Evolutionary conservation across 2,329 filamentous ascomycete genomes (phyloP), one percentile per base, ranked within the genome.

Genomic region (Ceratocystis destructans): DNA sequence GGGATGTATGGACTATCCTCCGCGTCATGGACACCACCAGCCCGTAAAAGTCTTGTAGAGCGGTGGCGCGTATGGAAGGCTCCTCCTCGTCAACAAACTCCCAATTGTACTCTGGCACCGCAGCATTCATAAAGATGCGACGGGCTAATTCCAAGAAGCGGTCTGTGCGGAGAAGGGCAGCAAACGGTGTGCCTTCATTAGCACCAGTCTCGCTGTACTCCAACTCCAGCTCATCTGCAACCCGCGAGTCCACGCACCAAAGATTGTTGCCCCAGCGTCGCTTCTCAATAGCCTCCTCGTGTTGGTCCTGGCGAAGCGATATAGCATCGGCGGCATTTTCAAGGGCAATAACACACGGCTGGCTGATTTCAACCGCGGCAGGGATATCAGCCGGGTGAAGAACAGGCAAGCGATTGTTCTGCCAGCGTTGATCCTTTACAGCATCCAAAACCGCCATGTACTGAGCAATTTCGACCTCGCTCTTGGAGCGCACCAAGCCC

Each of bases 61-160:
- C 85, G 1, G 89, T 91, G 5, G 85, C 82, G 70, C 87, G 85
- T 25, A 96, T 83, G 0, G 87, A 84, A 0, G 91, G 91, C 2
- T 78, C 78, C 2, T 78, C 25, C 66, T 83, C 79, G 22, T 81
- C 79, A 6, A 88, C 71, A 48, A 77, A 79, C 44, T 77, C 78
- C 89, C 89, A 95, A 72, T 89, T 91, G 66, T 83, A 80, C 65
- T 84, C 82, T 12, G 79, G 76, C 53, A 82, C 77, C 1, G 77
- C 73, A 12, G 80, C 80, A 68, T 92, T 93, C 89, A 95, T 93
- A 73, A 93, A 94, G 1, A 92, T 71, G 1, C 78, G 77, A 59
- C 82, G 78, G 0, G 88, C 86, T 3, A 94, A 77, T 4, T 76
- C 74, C 3, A 92, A 74, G 83, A 87, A 90, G 8, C 76, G 79